A percentile compares a stretch with the other conserved stretches of the same genome.
These are phyloP conservation scores for Leccinum sublutescens DNA, from an alignment of 768 basidiomycete species.

Conservation along the genomic window DNA sequence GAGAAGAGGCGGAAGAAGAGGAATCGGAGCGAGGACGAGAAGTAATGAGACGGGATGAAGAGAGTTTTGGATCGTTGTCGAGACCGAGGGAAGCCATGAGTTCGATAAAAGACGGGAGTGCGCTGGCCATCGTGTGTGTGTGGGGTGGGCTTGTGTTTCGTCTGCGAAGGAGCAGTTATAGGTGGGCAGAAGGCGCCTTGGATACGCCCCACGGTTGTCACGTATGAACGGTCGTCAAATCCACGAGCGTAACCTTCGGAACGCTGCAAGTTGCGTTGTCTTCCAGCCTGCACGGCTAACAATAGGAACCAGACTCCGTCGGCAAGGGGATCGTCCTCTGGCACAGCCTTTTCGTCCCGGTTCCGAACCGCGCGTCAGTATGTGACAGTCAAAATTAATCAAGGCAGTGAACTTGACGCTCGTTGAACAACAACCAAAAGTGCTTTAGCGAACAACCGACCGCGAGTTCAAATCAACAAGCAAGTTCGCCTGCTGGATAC, in stretches of 20 bases:
- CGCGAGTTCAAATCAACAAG: not conserved
- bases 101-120: constrained; percentile 84
- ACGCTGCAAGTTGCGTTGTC: constrained; percentile 21
- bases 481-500: not conserved
- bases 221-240: constrained; percentile 33
- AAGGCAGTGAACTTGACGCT: not conserved
- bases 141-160: not conserved
- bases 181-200: constrained; percentile 24
- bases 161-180: constrained; percentile 28
- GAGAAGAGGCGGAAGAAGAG: constrained; percentile 46
- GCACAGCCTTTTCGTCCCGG: constrained; percentile 22
- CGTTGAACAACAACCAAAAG: not conserved
- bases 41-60: constrained; percentile 27
- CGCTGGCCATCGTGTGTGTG: constrained; percentile 39
- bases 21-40: constrained; percentile 39
- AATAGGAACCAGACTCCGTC: constrained; percentile 50
- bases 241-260: constrained; percentile 20
- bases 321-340: constrained; percentile 54
- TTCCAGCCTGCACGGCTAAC: constrained; percentile 31
- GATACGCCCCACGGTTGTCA: constrained; percentile 41
- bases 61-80: constrained; percentile 43
- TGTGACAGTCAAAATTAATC: not conserved
- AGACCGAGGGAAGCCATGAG: constrained; percentile 83
- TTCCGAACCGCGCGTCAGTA: constrained; percentile 15
- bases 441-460: not conserved